These are phyloP conservation scores for Boletellus ananas DNA, from an alignment of 768 basidiomycete genomes.

Conservation along the genomic window DNA sequence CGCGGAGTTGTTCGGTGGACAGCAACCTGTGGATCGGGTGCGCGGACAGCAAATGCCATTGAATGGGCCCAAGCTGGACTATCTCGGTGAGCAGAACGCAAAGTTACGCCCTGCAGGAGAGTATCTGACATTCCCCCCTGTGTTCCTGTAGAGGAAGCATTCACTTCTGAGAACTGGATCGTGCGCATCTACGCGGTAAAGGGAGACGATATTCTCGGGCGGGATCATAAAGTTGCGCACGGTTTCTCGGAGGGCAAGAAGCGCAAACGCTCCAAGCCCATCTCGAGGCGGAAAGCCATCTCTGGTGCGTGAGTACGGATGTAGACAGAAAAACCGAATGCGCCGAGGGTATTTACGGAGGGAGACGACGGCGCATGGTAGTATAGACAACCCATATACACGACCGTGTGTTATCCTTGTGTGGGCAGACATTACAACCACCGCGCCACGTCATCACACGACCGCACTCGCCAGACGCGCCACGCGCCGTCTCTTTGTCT, in stretches of 20 bases:
- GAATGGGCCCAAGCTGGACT: slow-evolving; percentile 77
- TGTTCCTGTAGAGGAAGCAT: slow-evolving; percentile 75
- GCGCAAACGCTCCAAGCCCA: slow-evolving; percentile 76
- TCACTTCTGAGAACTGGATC: slow-evolving; percentile 99
- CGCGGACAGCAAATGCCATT: slow-evolving; percentile 81
- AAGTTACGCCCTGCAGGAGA: background rate
- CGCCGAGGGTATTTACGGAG: background rate
- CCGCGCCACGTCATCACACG: background rate
- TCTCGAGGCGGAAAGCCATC: slow-evolving; percentile 51
- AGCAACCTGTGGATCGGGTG: slow-evolving; percentile 77
- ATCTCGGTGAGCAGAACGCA: slow-evolving; percentile 58
- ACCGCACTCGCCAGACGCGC: background rate
- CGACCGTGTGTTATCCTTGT: no score
- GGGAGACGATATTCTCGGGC: slow-evolving; percentile 87
- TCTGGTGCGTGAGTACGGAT: slow-evolving; percentile 11
- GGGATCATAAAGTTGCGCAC: slow-evolving; percentile 85
- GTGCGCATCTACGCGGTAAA: slow-evolving; percentile 95
- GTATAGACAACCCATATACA: background rate
- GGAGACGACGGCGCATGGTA: no score
- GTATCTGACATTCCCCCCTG: slow-evolving; percentile 1
- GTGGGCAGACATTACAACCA: no score
- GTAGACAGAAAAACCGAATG: slow-evolving; percentile 1
- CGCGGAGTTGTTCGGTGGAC: slow-evolving; percentile 79
- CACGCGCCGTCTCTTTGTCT: background rate
- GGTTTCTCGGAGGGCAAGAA: slow-evolving; percentile 87